Conservation (phyloP, 106 monocot genomes). For the Cymbidium sinense region DNA sequence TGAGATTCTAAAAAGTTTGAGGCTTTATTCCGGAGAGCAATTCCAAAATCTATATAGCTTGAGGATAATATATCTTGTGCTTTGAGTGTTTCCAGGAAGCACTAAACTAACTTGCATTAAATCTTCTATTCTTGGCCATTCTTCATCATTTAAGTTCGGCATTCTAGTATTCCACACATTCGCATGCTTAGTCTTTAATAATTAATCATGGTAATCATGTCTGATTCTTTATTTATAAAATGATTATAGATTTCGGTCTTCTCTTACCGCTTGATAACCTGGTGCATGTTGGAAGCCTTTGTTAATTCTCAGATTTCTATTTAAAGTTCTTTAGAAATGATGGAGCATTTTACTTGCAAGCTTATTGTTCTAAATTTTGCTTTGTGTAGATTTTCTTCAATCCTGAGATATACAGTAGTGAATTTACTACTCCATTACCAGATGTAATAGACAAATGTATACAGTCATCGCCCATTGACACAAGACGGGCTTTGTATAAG, state of each 20-base stretch:
- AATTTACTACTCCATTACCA: conserved; percentile 57
- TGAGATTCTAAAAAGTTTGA: background rate
- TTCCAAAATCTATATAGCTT: background rate
- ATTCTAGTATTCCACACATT: background rate
- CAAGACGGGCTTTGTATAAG: conserved; percentile 86
- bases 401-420: conserved; percentile 70
- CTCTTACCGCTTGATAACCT: background rate
- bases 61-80: background rate
- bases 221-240: background rate
- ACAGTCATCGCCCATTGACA: conserved; percentile 88
- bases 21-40: background rate
- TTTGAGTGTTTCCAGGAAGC: background rate
- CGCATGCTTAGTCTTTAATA: background rate
- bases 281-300: background rate
- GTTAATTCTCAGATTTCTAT: background rate
- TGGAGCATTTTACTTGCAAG: background rate
- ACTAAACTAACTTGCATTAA: background rate
- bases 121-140: background rate
- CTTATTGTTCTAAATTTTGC: background rate
- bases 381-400: conserved; percentile 72
- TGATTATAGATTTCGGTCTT: background rate
- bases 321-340: background rate
- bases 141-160: background rate
- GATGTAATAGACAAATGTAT: conserved; percentile 73
- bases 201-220: background rate